Base-by-base conservation (phyloP, 306 rosid species). In the Lathyrus oleraceus region DNA sequence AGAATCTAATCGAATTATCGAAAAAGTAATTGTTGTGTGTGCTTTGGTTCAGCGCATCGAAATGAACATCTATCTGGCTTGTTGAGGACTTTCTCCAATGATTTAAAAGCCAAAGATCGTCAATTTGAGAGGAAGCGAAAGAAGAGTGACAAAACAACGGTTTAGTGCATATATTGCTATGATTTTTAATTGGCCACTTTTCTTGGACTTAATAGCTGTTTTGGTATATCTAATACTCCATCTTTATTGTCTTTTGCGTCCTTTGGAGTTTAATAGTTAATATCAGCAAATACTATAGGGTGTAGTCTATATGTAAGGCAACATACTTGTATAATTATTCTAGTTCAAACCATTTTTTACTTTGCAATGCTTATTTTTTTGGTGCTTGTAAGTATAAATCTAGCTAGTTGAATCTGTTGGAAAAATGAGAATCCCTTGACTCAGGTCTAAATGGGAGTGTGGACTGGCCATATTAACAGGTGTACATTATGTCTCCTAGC, bases 51-150 rank as follows among this genome's bases (percentile, higher is more conserved):
- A 93, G 98, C 87, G 2, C 98, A 90, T 75, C 82, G 96, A 74
- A 93, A 93, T 71, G 98, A 87, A 61, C 87, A 90, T 75, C 74
- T 93, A 59, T 79, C 87, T 61, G 39, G 81, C 68, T 68, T 81
- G 45, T 73, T 93, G 88, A 85, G 96, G 84, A 76, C 78, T 66
- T 78, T 79, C 67, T 67, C 90, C 72, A 66, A 80, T 80, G 91
- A 93, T 70, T 83, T 93, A 68, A 93, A 87, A 71, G 79, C 75
- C 13, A 90, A 83, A 76, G 97, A 88, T 63, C 94, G 96, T 43
- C 96, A 79, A 68, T 70, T 83, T 28, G 97, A 90, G 53, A 88
- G 87, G 84, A 93, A 90, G 79, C 81, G 98, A 42, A 90, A 87
- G 89, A 85, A 71, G 75, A 83, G 82, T 39, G 89, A 86, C 60